phyloP scores from a whole-genome alignment of 768 basidiomycete species.

The Mrakia frigida region DNA sequence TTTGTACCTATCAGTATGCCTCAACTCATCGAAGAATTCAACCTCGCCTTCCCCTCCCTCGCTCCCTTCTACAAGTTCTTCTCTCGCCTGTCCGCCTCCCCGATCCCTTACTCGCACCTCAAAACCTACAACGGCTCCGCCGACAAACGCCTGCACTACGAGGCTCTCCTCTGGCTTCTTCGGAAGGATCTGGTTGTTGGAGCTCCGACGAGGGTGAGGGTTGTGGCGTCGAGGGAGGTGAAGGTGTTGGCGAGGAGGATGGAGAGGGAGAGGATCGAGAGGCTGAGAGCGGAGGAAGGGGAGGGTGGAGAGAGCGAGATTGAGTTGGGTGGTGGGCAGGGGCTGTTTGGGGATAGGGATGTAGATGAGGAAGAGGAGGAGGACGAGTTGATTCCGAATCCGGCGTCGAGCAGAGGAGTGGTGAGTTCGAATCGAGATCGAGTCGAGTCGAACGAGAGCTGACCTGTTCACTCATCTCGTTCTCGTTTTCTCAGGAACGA shows the following conservation, averaged over 20 bases:
- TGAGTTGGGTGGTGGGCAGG: slow-evolving; percentile 75
- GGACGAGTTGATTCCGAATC: slow-evolving; percentile 19
- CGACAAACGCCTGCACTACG: slow-evolving; percentile 56
- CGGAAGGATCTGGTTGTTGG: slow-evolving; percentile 66
- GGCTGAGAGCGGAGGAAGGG: slow-evolving; percentile 47
- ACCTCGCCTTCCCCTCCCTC: slow-evolving; percentile 59
- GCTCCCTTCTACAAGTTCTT: slow-evolving; percentile 69
- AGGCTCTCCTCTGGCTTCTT: slow-evolving; percentile 86
- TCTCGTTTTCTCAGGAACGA: not conserved
- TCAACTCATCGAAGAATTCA: slow-evolving; percentile 58
- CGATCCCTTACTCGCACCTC: slow-evolving; percentile 75
- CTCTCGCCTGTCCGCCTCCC: slow-evolving; percentile 64
- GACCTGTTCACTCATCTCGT: not conserved
- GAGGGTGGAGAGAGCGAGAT: slow-evolving; percentile 54
- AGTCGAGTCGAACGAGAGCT: too few species aligned
- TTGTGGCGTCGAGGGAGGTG: slow-evolving; percentile 69
- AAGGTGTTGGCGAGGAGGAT: slow-evolving; percentile 51
- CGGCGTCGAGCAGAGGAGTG: not conserved
- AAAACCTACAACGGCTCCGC: slow-evolving; percentile 50
- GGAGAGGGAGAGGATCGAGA: slow-evolving; percentile 43
- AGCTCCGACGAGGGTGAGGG: slow-evolving; percentile 75
- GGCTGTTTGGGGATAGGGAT: slow-evolving; percentile 46
- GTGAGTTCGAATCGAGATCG: not conserved
- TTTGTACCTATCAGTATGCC: slow-evolving; percentile 50
- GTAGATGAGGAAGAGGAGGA: slow-evolving; percentile 8